Evolutionary conservation across 2,329 filamentous ascomycete species (phyloP), one percentile per base, ranked within the genome.

Genomic region (Clonostachys rosea): DNA sequence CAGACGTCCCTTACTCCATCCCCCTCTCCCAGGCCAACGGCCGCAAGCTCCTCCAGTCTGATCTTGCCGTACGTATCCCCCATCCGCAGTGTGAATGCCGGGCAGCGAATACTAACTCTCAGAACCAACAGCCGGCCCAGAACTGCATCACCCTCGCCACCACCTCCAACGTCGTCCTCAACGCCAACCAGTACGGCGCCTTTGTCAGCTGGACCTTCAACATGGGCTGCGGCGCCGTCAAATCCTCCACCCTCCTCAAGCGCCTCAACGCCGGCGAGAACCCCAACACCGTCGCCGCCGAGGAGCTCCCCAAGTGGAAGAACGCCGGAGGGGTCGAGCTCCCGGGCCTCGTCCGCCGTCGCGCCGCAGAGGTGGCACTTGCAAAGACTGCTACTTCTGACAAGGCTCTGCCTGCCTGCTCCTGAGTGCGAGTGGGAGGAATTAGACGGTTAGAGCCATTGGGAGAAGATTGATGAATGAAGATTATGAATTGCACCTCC

Each of bases 201-300:
- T 67, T 78, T 3, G 69, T 76, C 36, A 73, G 67, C 41, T 78
- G 73, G 72, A 62, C 70, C 14, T 78, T 70, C 67, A 79, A 78
- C 55, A 63, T 73, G 40, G 75, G 75, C 24, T 71, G 66, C 49
- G 71, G 67, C 5, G 65, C 64, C 42, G 62, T 68, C 4, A 47
- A 50, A n/a, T 56, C 54, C 0, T 76, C 73, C 5, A 66, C 62
- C 1, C 61, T 76, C 20, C 57, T 75, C 49, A 56, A 55, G 43
- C 62, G 69, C 10, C 63, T 76, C 48, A 76, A 76, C 59, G 58
- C 54, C 1, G 69, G 70, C n/a, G 65, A 74, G 45, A 53, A 64
- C 36, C 58, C 65, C 36, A 64, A 66, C 50, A 69, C 59, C 0
- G 74, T 75, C 42, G 61, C 68, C 14, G 52, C 62, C 10, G 49